These are phyloP conservation scores for Pythium pyrilobum DNA, from an alignment of 352 stramenopile genomes.

Conservation along the genomic window DNA sequence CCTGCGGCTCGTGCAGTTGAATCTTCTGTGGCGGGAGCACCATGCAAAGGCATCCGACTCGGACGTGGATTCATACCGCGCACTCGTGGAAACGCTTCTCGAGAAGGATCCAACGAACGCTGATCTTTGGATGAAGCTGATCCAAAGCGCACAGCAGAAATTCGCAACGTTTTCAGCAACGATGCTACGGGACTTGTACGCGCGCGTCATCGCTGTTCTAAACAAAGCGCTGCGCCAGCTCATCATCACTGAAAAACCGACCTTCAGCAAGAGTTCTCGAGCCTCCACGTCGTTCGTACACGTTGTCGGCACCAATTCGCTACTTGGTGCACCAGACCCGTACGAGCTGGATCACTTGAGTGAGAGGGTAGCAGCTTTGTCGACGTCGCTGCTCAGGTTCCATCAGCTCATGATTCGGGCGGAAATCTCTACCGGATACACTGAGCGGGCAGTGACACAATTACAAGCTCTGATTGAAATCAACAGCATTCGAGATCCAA, in stretches of 20 bases:
- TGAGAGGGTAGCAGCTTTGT: constrained; percentile 5
- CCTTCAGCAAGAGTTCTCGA: neutral
- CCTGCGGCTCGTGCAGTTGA: constrained; percentile 45
- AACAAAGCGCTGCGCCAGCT: constrained; percentile 22
- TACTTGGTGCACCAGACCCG: constrained; percentile 12
- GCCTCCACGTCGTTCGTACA: constrained; percentile 16
- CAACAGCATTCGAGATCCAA: constrained; percentile 4
- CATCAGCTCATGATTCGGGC: constrained; percentile 46
- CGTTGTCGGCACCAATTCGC: constrained; percentile 22
- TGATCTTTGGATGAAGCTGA: constrained; percentile 50
- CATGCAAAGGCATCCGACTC: neutral
- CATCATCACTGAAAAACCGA: constrained; percentile 1
- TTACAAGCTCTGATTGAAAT: constrained; percentile 60
- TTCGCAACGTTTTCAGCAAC: constrained; percentile 73
- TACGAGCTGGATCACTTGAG: constrained; percentile 1
- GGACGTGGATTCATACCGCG: constrained; percentile 25
- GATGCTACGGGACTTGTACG: constrained; percentile 61
- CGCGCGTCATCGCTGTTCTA: constrained; percentile 50
- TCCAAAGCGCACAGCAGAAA: constrained; percentile 45
- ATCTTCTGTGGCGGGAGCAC: constrained; percentile 33
- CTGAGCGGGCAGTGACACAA: constrained; percentile 59
- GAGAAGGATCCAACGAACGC: constrained; percentile 38
- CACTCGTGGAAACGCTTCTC: constrained; percentile 50
- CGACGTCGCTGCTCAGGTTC: constrained; percentile 33
- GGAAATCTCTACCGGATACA: constrained; percentile 50